Evolutionary conservation across 2,329 filamentous ascomycete species (phyloP).

Genomic region (Karstenula rhodostoma): DNA sequence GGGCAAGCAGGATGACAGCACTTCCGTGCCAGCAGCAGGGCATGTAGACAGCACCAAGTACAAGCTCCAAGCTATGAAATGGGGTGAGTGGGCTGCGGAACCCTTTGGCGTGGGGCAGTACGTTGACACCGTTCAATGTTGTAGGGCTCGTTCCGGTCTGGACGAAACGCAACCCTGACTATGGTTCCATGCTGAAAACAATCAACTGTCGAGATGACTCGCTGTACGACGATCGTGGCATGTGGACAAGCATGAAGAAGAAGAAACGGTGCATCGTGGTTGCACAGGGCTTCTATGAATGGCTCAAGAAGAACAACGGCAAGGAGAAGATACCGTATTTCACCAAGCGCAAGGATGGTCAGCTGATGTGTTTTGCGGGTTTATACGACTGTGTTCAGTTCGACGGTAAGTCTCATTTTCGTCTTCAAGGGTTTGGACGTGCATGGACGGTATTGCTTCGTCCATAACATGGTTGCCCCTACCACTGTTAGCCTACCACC

Average conservation of each 20-base stretch:
- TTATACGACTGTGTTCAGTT: conserved; percentile 89
- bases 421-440: conserved; percentile 6
- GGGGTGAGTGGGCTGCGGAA: conserved; percentile 63
- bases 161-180: conserved; percentile 85
- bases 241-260: conserved; percentile 94
- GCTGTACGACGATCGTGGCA: conserved; percentile 74
- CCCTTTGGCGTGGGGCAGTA: conserved; percentile 7
- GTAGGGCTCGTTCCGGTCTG: conserved; percentile 83
- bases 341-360: conserved; percentile 80
- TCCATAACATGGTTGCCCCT: background rate
- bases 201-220: conserved; percentile 97
- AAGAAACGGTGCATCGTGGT: conserved; percentile 87
- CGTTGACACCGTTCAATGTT: conserved; percentile 22
- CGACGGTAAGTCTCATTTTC: conserved; percentile 63
- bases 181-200: conserved; percentile 79
- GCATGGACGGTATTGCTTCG: conserved; percentile 1
- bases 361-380: conserved; percentile 87
- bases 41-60: conserved; percentile 63
- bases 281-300: conserved; percentile 95
- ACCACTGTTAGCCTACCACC: background rate
- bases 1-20: conserved; percentile 19
- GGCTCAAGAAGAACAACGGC: conserved; percentile 79
- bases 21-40: conserved; percentile 24
- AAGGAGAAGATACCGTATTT: conserved; percentile 88
- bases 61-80: conserved; percentile 92